Evolutionary conservation across 768 basidiomycete genomes (phyloP).

Genomic region (Rhodosporidiobolus odoratus): DNA sequence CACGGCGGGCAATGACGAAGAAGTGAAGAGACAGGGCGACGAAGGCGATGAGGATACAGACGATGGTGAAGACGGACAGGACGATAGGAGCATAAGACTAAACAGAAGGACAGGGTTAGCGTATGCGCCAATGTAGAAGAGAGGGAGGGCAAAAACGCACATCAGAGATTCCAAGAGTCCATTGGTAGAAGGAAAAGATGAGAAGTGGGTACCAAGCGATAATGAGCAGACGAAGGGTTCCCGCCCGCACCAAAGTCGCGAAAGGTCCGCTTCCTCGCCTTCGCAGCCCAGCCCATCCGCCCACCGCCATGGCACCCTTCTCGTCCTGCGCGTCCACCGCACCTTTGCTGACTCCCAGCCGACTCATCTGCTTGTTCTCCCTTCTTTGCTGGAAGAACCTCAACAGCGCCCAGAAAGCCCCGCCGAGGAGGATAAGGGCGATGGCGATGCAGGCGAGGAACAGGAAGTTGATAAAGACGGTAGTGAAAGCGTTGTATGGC

Average conservation of each 20-base stretch:
- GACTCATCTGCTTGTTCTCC: conserved; percentile 14
- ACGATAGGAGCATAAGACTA: conserved; percentile 83
- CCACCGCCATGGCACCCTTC: neutral
- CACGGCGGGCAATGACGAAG: conserved; percentile 54
- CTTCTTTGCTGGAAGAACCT: conserved; percentile 39
- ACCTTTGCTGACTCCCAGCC: neutral
- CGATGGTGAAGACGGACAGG: conserved; percentile 56
- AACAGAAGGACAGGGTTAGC: conserved; percentile 48
- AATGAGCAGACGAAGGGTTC: conserved; percentile 51
- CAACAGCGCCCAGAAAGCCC: conserved; percentile 44
- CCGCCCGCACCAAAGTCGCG: conserved; percentile 43
- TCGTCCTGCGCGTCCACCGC: neutral
- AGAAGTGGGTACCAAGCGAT: conserved; percentile 63
- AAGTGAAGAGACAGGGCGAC: conserved; percentile 54
- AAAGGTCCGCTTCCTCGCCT: conserved; percentile 51
- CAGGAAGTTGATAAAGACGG: conserved; percentile 64
- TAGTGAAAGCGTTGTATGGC: conserved; percentile 83
- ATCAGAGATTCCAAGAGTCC: conserved; percentile 53
- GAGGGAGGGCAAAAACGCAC: neutral
- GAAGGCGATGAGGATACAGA: conserved; percentile 58
- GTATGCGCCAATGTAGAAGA: too few relatives aligned
- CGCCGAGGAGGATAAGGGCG: conserved; percentile 52
- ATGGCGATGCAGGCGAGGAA: conserved; percentile 58
- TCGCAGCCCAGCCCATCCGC: neutral
- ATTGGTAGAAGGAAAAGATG: conserved; percentile 80